These are phyloP conservation scores for Hyphopichia wangnamkhiaoensis DNA, from an alignment of 1,139 yeast species.

Conservation along the genomic window DNA sequence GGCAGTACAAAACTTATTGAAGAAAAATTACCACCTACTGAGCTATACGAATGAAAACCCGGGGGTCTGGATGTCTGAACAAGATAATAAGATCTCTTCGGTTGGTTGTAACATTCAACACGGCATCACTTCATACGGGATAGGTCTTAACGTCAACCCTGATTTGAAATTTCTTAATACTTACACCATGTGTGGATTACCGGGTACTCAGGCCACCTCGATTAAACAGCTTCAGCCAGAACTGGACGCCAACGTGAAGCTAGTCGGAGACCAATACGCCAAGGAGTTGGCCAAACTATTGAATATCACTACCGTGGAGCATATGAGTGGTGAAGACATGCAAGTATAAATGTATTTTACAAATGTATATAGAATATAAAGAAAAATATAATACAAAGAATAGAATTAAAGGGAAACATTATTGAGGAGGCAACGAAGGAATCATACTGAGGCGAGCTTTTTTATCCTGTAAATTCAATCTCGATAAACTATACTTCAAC, in stretches of 20 bases:
- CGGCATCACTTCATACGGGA: constrained; percentile 86
- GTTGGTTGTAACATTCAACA: constrained; percentile 87
- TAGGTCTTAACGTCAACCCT: constrained; percentile 77
- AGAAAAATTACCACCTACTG: constrained; percentile 42
- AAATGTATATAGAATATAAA: background rate
- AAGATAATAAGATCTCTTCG: constrained; percentile 72
- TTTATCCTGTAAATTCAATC: constrained; percentile 21
- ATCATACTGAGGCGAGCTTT: constrained; percentile 19
- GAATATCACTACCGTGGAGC: constrained; percentile 49
- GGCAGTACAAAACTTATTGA: constrained; percentile 57
- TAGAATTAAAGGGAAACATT: background rate
- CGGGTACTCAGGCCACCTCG: constrained; percentile 50
- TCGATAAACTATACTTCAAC: constrained; percentile 34
- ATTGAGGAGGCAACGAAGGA: constrained; percentile 17
- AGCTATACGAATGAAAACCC: constrained; percentile 65
- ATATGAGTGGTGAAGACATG: constrained; percentile 33
- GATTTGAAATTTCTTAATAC: constrained; percentile 70
- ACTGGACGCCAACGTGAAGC: constrained; percentile 28
- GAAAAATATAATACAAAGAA: background rate
- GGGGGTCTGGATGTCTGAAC: constrained; percentile 77
- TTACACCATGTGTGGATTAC: constrained; percentile 84
- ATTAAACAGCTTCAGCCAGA: constrained; percentile 24
- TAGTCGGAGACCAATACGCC: constrained; percentile 54
- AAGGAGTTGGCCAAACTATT: constrained; percentile 51
- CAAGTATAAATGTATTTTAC: too few species aligned